phyloP scores from a whole-genome alignment of 2,329 filamentous ascomycete genomes.

The Aspergillus caelatus region DNA sequence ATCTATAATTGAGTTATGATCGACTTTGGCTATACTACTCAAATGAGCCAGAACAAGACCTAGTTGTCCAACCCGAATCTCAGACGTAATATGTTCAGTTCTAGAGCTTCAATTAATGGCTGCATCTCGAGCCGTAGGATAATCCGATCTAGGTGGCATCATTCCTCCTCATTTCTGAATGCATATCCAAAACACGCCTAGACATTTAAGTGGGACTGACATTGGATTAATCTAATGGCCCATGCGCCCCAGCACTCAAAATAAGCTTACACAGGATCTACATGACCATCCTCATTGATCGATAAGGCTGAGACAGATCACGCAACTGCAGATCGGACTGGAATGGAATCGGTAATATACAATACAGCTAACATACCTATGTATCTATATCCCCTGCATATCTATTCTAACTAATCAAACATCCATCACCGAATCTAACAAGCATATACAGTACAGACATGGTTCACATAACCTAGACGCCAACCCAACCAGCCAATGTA shows the following conservation, averaged over 20 bases:
- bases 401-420: not conserved
- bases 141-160: not conserved
- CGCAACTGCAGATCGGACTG: not conserved
- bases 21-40: not conserved
- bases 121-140: not conserved
- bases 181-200: not conserved
- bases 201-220: not conserved
- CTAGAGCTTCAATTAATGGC: not conserved
- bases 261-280: not conserved
- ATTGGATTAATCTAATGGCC: not conserved
- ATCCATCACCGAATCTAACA: not conserved
- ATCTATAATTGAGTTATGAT: not conserved
- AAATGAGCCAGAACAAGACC: not conserved
- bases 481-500: not conserved
- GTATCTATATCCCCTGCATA: not conserved
- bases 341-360: not conserved
- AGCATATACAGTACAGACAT: not conserved
- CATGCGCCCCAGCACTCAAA: not conserved
- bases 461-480: not conserved
- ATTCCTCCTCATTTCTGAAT: not conserved
- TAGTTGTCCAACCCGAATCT: not conserved
- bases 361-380: not conserved
- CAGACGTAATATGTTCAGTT: not conserved
- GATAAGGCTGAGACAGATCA: not conserved
- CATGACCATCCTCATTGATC: not conserved